Percentiles rank a stretch among this genome's conserved stretches.
These are phyloP conservation scores for Hemisphaericaspora nanyangensis DNA, from an alignment of 805 yeast species.

Conservation along the genomic window DNA sequence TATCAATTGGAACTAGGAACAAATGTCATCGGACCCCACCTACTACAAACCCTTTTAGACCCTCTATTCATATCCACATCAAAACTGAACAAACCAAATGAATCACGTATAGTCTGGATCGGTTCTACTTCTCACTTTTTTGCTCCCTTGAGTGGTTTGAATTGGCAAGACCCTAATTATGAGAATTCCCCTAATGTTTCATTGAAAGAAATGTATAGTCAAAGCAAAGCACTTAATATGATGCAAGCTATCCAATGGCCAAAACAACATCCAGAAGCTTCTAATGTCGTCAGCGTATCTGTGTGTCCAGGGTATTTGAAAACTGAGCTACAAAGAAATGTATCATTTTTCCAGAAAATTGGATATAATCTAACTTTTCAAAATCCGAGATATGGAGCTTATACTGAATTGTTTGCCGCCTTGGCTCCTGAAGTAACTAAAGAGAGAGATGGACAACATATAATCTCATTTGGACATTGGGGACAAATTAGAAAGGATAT, in stretches of 20 bases:
- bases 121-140: slow-evolving; percentile 34
- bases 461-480: slow-evolving; percentile 34
- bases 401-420: slow-evolving; percentile 42
- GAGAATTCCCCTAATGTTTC: slow-evolving; percentile 12
- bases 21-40: slow-evolving; percentile 44
- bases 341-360: slow-evolving; percentile 8
- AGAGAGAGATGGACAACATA: slow-evolving; percentile 28
- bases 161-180: slow-evolving; percentile 27
- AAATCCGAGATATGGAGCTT: slow-evolving; percentile 36
- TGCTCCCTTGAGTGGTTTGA: slow-evolving; percentile 28
- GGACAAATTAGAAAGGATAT: slow-evolving; percentile 34
- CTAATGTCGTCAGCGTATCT: slow-evolving; percentile 27
- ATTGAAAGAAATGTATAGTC: slow-evolving; percentile 28
- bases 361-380: slow-evolving; percentile 11
- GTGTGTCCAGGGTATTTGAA: slow-evolving; percentile 41
- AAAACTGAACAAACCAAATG: slow-evolving; percentile 14
- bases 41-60: slow-evolving; percentile 37
- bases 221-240: slow-evolving; percentile 40
- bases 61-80: slow-evolving; percentile 34
- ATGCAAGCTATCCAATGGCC: slow-evolving; percentile 35
- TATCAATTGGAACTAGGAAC: slow-evolving; percentile 45
- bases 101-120: slow-evolving; percentile 43
- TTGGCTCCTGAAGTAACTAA: slow-evolving; percentile 33
- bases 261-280: slow-evolving; percentile 20
- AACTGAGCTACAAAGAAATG: slow-evolving; percentile 30